A percentile compares a stretch with the other conserved stretches of the same genome.
Evolutionary conservation across 306 rosid species (phyloP).

Genomic region (Sicyos baderoa): DNA sequence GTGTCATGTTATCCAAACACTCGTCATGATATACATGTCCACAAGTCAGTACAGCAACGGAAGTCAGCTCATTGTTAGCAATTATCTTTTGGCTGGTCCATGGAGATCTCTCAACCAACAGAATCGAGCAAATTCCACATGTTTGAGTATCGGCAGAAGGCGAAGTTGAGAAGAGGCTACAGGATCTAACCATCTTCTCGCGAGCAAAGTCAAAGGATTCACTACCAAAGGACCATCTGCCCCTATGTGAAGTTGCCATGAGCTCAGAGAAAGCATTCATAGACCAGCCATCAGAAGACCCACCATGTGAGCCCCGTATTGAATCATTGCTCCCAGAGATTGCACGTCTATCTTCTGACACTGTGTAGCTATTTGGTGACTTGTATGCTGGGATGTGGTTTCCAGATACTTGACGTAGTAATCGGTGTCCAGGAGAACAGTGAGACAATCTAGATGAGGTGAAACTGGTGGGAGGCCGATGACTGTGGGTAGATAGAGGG

Average conservation of each 20-base stretch:
- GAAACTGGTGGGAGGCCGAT: constrained; percentile 45
- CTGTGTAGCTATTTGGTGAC: constrained; percentile 42
- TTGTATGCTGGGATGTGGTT: constrained; percentile 46
- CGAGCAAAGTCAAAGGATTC: constrained; percentile 60
- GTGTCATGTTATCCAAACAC: constrained; percentile 75
- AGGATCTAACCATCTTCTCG: constrained; percentile 51
- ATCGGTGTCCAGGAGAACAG: constrained; percentile 53
- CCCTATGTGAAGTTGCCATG: constrained; percentile 57
- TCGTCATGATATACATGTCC: constrained; percentile 88
- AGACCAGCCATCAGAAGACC: constrained; percentile 83
- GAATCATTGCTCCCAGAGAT: constrained; percentile 58
- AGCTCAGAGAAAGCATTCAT: constrained; percentile 70
- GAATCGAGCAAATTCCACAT: constrained; percentile 44
- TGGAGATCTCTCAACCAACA: constrained; percentile 34
- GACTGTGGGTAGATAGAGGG: constrained; percentile 51
- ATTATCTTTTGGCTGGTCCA: constrained; percentile 43
- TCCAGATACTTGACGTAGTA: constrained; percentile 52
- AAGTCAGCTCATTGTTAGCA: constrained; percentile 42
- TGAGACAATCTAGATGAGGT: constrained; percentile 41
- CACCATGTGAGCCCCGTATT: constrained; percentile 43
- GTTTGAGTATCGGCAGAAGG: constrained; percentile 52
- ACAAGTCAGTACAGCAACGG: constrained; percentile 73
- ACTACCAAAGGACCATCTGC: constrained; percentile 77
- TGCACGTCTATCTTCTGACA: constrained; percentile 54
- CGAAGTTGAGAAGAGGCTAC: constrained; percentile 43